Evolutionary conservation across 805 yeast genomes (phyloP).

Genomic region (Lachancea waltii): DNA sequence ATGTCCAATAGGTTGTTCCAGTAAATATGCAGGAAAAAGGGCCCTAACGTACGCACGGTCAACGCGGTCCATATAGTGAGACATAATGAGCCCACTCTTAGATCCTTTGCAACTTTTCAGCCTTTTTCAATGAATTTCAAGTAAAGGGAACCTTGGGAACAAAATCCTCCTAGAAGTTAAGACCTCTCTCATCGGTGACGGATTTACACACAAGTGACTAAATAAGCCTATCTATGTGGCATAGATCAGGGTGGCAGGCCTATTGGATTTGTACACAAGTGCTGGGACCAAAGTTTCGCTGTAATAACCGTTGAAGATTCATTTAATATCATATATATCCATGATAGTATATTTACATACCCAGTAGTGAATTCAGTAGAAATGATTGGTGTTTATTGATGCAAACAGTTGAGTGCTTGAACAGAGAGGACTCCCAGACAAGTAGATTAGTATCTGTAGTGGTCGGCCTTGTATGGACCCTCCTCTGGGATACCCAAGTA

Average conservation of each 20-base stretch:
- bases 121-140: too few relatives aligned
- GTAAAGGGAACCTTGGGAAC: too few relatives aligned
- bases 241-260: too few relatives aligned
- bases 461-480: constrained; percentile 98
- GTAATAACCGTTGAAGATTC: constrained; percentile 27
- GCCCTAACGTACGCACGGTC: constrained; percentile 24
- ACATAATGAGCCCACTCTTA: constrained; percentile 10
- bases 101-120: too few relatives aligned
- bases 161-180: too few relatives aligned
- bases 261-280: too few relatives aligned
- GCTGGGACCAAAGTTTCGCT: too few relatives aligned
- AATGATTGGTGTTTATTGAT: constrained; percentile 1
- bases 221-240: too few relatives aligned
- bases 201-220: too few relatives aligned
- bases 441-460: constrained; percentile 81
- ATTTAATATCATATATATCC: constrained; percentile 12
- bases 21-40: constrained; percentile 27
- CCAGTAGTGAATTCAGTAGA: constrained; percentile 3
- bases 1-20: constrained; percentile 31
- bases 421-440: constrained; percentile 4
- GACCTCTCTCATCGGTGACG: too few relatives aligned
- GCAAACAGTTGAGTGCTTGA: constrained; percentile 21
- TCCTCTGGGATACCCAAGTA: constrained; percentile 85
- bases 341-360: constrained; percentile 10
- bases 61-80: constrained; percentile 22